Percentiles rank a stretch among this genome's conserved stretches.
These are phyloP conservation scores for Saxophila tyrrhenica DNA, from an alignment of 495 filamentous ascomycete genomes.

Conservation along the genomic window DNA sequence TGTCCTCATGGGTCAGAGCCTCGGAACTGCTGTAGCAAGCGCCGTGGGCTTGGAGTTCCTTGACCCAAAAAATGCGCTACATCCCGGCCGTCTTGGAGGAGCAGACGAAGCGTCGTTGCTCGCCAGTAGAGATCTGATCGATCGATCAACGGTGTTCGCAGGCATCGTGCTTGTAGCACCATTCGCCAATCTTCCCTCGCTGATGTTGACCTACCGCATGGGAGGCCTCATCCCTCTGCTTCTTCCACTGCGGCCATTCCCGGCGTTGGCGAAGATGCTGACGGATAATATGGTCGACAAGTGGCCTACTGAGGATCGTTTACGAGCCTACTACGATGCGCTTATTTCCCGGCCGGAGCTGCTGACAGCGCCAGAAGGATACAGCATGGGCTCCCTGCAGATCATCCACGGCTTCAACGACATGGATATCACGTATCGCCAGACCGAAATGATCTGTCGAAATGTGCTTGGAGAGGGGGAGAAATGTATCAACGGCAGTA, in stretches of 20 bases:
- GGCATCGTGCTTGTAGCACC: constrained; percentile 68
- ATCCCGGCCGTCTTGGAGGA: not conserved
- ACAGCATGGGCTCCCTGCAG: constrained; percentile 10
- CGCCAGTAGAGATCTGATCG: not conserved
- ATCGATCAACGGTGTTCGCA: constrained; percentile 36
- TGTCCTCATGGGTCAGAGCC: constrained; percentile 72
- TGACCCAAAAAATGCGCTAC: constrained; percentile 18
- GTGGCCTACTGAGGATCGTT: constrained; percentile 43
- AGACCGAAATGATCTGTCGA: constrained; percentile 23
- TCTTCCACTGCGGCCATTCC: constrained; percentile 55
- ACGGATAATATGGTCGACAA: constrained; percentile 39
- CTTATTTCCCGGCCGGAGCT: constrained; percentile 31
- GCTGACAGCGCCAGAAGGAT: constrained; percentile 25
- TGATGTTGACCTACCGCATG: constrained; percentile 62
- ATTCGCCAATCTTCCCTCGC: constrained; percentile 60
- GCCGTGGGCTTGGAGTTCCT: constrained; percentile 60
- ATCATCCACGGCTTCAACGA: constrained; percentile 29
- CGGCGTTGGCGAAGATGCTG: constrained; percentile 36
- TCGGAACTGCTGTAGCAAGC: constrained; percentile 74
- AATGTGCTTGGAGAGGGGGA: constrained; percentile 9
- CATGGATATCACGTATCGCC: constrained; percentile 25
- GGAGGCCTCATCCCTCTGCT: constrained; percentile 69
- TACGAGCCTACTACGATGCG: constrained; percentile 27
- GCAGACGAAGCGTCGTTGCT: not conserved
- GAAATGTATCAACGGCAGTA: constrained; percentile 25